Evolutionary conservation across 331 rosid species (phyloP), one percentile per base, ranked within the genome.

Genomic region (Malus hybrid): DNA sequence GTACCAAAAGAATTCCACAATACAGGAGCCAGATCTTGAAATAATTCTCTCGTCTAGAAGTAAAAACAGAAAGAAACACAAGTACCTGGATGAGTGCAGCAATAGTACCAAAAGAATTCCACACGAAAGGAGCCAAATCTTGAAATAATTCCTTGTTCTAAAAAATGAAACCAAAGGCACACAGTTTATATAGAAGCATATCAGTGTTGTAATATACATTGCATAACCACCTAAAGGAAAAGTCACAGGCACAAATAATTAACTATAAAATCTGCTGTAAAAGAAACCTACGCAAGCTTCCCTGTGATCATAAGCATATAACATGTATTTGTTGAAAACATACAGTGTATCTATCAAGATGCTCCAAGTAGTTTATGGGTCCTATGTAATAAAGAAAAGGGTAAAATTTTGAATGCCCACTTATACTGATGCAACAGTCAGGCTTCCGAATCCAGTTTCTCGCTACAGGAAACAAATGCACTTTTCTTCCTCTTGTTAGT

Each of bases 1-100:
- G 87, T 85, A 78, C 91, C 91, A 73, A 87, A 85, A 39, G 85
- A 85, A 82, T 85, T 81, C 89, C 89, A 85, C 86, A 87, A 74
- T 63, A 87, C 64, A 42, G 91, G 91, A 68, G 89, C 89, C 89
- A 87, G 74, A 76, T 87, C 91, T 83, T 83, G 87, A 87, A 85
- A 85, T 71, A 85, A 48, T 67, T 85, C 87, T 83, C 89, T 83
- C 84, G 80, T 87, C 87, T 87, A 78, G 66, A 78, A 76, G 59
- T 60, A 80, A 70, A 76, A 54, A 69, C 67, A 76, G 73, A 48
- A 78, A 39, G 79, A 78, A 80, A 80, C 34, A 63, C 32, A 70
- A 71, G 69, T 65, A 42, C 75, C 80, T 73, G 78, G 20, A 85
- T 78, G 70, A 89, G 85, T 44, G 81, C 85, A 76, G 87, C 88